Evolutionary conservation across 768 basidiomycete species (phyloP).

Genomic region (Rhodotorula graminis): DNA sequence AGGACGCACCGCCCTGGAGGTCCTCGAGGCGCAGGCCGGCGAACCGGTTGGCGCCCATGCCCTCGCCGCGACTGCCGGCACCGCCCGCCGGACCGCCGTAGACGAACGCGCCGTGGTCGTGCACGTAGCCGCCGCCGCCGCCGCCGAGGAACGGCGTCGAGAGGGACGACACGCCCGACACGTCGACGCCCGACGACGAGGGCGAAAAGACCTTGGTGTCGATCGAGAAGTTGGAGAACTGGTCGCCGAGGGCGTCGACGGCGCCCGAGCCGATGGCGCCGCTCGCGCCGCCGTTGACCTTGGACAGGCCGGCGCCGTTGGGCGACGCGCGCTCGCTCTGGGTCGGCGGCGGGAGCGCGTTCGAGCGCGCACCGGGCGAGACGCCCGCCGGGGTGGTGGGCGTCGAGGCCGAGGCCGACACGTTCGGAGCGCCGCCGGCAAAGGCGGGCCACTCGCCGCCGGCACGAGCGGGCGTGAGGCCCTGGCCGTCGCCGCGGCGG

Average conservation of each 20-base stretch:
- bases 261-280: slow-evolving; percentile 7
- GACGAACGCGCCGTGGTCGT: slow-evolving; percentile 38
- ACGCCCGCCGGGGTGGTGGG: slow-evolving; percentile 27
- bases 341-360: slow-evolving; percentile 9
- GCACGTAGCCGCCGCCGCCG: slow-evolving; percentile 35
- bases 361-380: background rate
- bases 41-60: slow-evolving; percentile 74
- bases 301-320: slow-evolving; percentile 3
- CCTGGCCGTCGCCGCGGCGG: slow-evolving; percentile 29
- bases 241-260: slow-evolving; percentile 35
- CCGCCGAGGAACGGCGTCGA: slow-evolving; percentile 29
- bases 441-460: slow-evolving; percentile 48
- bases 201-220: slow-evolving; percentile 38
- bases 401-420: slow-evolving; percentile 19
- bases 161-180: slow-evolving; percentile 21
- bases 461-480: slow-evolving; percentile 53
- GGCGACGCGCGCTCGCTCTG: slow-evolving; percentile 22
- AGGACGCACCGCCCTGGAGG: slow-evolving; percentile 62
- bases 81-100: slow-evolving; percentile 29
- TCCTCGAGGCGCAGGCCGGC: slow-evolving; percentile 94
- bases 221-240: slow-evolving; percentile 40
- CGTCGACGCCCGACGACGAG: slow-evolving; percentile 24
- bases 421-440: slow-evolving; percentile 54
- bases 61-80: slow-evolving; percentile 17
- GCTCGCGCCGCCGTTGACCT: slow-evolving; percentile 6